These are phyloP conservation scores for Syncephalastrum monosporum DNA, from an alignment of 371 early-diverging fungal genomes.

Conservation along the genomic window DNA sequence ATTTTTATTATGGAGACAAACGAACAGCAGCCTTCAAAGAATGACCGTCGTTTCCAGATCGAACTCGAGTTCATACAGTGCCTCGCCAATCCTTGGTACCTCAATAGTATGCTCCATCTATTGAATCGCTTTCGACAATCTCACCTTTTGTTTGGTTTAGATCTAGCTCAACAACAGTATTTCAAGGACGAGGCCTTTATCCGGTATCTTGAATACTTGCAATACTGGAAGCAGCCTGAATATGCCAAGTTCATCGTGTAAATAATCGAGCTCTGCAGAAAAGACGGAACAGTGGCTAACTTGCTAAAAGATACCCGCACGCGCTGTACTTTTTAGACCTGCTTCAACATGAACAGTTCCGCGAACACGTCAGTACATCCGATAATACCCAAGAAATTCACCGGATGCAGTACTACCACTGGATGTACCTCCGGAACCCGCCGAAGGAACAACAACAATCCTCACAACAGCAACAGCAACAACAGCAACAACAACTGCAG, in stretches of 20 bases:
- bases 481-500: constrained; percentile 6
- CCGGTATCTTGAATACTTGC: constrained; percentile 86
- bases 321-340: constrained; percentile 82
- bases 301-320: constrained; percentile 75
- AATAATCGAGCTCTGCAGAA: constrained; percentile 9
- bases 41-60: constrained; percentile 60
- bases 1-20: no score
- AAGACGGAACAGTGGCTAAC: not conserved
- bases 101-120: constrained; percentile 65
- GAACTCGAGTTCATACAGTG: constrained; percentile 96
- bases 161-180: constrained; percentile 86
- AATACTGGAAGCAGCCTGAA: constrained; percentile 87
- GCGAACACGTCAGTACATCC: constrained; percentile 70
- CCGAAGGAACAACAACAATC: constrained; percentile 14
- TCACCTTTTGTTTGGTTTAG: constrained; percentile 31
- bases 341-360: constrained; percentile 78
- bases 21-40: not conserved
- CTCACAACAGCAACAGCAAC: constrained; percentile 7
- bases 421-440: constrained; percentile 68
- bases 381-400: constrained; percentile 79
- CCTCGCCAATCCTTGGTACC: constrained; percentile 92
- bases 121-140: not conserved
- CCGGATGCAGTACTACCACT: constrained; percentile 85
- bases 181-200: constrained; percentile 82
- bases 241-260: constrained; percentile 89